Evolutionary conservation across 306 rosid species (phyloP).

Genomic region (Senna tora): DNA sequence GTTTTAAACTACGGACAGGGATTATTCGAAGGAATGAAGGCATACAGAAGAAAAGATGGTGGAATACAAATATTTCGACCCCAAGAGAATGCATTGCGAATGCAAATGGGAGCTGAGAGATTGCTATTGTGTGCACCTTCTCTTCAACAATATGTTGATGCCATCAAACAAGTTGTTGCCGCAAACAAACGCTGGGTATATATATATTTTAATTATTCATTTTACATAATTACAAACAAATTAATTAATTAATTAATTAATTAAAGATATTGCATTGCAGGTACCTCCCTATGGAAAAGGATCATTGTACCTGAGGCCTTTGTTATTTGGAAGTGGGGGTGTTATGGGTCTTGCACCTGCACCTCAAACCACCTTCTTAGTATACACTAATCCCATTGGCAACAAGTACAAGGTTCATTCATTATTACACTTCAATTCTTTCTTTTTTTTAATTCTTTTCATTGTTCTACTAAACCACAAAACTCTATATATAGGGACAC

Average conservation of each 20-base stretch:
- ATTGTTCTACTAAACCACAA: too few relatives aligned
- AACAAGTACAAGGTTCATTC: constrained; percentile 45
- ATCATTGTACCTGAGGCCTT: constrained; percentile 46
- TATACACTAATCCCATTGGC: constrained; percentile 42
- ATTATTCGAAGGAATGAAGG: constrained; percentile 49
- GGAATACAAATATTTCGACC: constrained; percentile 44
- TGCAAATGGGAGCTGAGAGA: constrained; percentile 54
- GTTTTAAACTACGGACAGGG: constrained; percentile 24
- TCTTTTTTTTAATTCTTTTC: background rate
- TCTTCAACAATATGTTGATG: constrained; percentile 38
- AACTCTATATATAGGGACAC: too few relatives aligned
- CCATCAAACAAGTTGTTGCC: constrained; percentile 37
- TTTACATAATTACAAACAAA: too few relatives aligned
- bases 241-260: too few relatives aligned
- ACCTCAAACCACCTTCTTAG: constrained; percentile 42
- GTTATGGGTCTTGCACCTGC: constrained; percentile 47
- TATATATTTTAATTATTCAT: too few relatives aligned
- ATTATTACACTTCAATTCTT: too few relatives aligned
- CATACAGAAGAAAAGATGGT: constrained; percentile 42
- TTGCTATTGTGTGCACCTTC: constrained; percentile 51
- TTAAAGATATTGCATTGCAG: background rate
- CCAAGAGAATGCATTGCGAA: constrained; percentile 49
- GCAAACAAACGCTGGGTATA: constrained; percentile 49
- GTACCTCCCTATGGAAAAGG: constrained; percentile 50
- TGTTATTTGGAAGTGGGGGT: constrained; percentile 46